A percentile compares a stretch with the other conserved stretches of the same genome.
phyloP scores from a whole-genome alignment of 805 yeast genomes.

The Wickerhamiella domercqiae region DNA sequence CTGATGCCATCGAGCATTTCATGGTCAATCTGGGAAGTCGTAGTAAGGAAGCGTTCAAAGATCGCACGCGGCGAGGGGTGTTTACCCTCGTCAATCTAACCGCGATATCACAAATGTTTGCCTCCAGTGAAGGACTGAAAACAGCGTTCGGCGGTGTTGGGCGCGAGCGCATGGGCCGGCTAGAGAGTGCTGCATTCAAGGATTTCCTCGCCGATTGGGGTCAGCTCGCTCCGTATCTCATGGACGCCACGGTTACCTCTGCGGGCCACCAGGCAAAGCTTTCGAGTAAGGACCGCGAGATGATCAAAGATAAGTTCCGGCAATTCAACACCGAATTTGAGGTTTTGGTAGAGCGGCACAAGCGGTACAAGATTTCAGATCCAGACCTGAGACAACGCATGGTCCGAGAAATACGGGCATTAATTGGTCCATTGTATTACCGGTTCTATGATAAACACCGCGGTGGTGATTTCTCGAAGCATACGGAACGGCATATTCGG shows the following conservation, averaged over 20 bases:
- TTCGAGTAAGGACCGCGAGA: slow-evolving; percentile 55
- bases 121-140: slow-evolving; percentile 31
- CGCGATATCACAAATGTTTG: slow-evolving; percentile 12
- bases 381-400: slow-evolving; percentile 46
- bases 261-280: slow-evolving; percentile 28
- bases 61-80: slow-evolving; percentile 21
- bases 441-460: slow-evolving; percentile 69
- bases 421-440: slow-evolving; percentile 70
- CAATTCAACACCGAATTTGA: slow-evolving; percentile 77
- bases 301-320: slow-evolving; percentile 68
- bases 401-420: slow-evolving; percentile 45
- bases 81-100: slow-evolving; percentile 28
- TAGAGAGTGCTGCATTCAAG: slow-evolving; percentile 35
- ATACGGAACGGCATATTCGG: slow-evolving; percentile 54
- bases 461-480: slow-evolving; percentile 54
- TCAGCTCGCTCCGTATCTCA: slow-evolving; percentile 53
- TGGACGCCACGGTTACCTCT: slow-evolving; percentile 63
- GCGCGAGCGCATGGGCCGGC: slow-evolving; percentile 36
- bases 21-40: slow-evolving; percentile 41
- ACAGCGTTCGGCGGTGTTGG: slow-evolving; percentile 11
- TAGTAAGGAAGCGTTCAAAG: slow-evolving; percentile 32
- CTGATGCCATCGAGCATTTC: slow-evolving; percentile 68
- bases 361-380: slow-evolving; percentile 51
- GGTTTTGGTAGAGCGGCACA: slow-evolving; percentile 50
- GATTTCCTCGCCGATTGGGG: slow-evolving; percentile 64